Base-by-base conservation (phyloP, 768 basidiomycete species). In the Megacollybia marginata region DNA sequence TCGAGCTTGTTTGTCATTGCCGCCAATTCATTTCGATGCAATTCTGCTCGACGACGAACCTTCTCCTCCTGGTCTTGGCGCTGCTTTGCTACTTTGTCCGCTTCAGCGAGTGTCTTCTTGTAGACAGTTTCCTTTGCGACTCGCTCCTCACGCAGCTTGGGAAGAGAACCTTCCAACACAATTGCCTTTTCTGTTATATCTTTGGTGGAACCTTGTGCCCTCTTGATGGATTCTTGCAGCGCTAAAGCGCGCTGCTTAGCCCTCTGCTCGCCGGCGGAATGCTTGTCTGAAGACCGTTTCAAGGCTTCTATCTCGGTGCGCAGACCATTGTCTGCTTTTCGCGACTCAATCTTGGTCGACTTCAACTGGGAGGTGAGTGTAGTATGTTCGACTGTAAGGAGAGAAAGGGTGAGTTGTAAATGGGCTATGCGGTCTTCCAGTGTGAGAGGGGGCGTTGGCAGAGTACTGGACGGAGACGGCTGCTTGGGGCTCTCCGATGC, bases 221-320 rank as follows among this genome's bases (percentile, higher is more conserved):
- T 82, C 59, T 88, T 92, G 11, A 86, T 83, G 2, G 91, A 87
- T 59, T 95, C 92, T 61, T 94, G 92, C 35, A 95, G 68, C 1
- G 93, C 89, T 10, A 92, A 74, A 9, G 86, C 80, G 57, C 92
- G 94, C 62, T 95, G 92, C 42, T 82, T 81, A 9, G 85, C 82
- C n/a, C 92, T 79, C 19, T 80, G 72, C 62, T 97, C 94, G 2
- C 79, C 75, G 1, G 80, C 74, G 0, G 77, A 69, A 49, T 86
- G 79, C 57, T 91, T 92, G 57, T 95, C 92, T 4, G 85, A 83
- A 1, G 89, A 79, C 4, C 89, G 80, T 62, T 88, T 90, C 48
- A 94, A 74, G 0, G 78, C 75, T 33, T 94, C 88, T 42, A 95
- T 92, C 66, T 95, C 92, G 2, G 82, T 71, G 31, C 88, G 85